These are phyloP conservation scores for Tuber calosporum DNA, from an alignment of 495 filamentous ascomycete genomes.

Conservation along the genomic window DNA sequence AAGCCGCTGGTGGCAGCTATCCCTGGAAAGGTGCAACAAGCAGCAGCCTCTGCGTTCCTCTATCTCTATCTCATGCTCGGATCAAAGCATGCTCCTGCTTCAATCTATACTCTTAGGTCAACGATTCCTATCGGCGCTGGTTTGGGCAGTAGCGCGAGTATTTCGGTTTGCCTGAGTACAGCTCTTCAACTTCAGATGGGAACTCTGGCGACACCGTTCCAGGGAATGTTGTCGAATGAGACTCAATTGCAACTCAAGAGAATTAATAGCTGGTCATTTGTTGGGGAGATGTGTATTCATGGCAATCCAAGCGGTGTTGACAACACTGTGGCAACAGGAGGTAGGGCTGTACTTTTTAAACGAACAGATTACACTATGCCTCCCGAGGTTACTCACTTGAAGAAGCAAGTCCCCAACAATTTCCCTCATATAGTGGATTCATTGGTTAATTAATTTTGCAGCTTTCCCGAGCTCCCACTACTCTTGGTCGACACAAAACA, in stretches of 20 bases:
- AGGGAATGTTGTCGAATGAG: conserved; percentile 75
- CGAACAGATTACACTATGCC: conserved; percentile 69
- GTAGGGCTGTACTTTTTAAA: conserved; percentile 87
- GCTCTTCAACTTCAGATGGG: conserved; percentile 83
- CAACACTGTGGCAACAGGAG: conserved; percentile 90
- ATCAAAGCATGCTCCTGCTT: conserved; percentile 65
- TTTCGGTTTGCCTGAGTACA: conserved; percentile 79
- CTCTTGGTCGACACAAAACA: conserved; percentile 82
- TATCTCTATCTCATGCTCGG: conserved; percentile 89
- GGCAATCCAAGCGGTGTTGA: conserved; percentile 94
- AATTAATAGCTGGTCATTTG: conserved; percentile 96
- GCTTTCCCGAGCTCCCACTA: conserved; percentile 81
- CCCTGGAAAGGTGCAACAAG: conserved; percentile 73
- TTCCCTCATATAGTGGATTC: neutral
- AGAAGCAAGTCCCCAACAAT: conserved; percentile 43
- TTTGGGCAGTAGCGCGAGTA: conserved; percentile 85
- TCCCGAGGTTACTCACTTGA: conserved; percentile 66
- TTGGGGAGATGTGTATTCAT: conserved; percentile 93
- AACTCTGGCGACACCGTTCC: conserved; percentile 77
- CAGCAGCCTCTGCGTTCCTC: conserved; percentile 74
- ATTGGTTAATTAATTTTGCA: conserved; percentile 4
- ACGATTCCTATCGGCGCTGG: conserved; percentile 91
- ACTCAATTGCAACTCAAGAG: conserved; percentile 77
- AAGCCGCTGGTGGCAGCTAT: conserved; percentile 65
- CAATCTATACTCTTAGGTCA: conserved; percentile 83